These are phyloP conservation scores for Lachnellula occidentalis DNA, from an alignment of 2,329 filamentous ascomycete genomes.

Conservation along the genomic window DNA sequence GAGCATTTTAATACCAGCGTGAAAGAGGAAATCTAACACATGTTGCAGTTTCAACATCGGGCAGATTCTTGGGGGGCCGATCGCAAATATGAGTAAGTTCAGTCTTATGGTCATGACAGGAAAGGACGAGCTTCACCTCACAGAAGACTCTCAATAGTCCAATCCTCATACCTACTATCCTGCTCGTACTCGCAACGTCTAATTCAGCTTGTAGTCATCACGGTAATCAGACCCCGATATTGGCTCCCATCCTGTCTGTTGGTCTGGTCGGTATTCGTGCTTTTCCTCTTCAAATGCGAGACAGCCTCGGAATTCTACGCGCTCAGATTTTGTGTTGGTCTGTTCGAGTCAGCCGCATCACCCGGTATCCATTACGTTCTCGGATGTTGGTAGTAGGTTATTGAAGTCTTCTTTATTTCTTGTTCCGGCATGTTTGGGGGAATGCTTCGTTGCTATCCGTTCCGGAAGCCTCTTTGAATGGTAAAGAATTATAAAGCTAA, in stretches of 20 bases:
- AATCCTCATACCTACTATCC: no score
- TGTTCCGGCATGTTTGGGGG: no score
- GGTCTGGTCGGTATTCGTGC: conserved; percentile 21
- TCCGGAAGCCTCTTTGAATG: no score
- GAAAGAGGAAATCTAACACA: no score
- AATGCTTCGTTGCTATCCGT: no score
- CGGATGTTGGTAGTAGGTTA: conserved; percentile 36
- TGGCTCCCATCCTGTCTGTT: conserved; percentile 37
- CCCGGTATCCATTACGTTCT: conserved; percentile 36
- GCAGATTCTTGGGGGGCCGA: conserved; percentile 45
- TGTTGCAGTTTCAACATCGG: conserved; percentile 38
- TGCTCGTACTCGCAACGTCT: no score
- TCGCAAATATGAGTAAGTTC: conserved; percentile 34
- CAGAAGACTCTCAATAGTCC: no score
- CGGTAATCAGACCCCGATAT: conserved; percentile 35
- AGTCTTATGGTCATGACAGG: no score
- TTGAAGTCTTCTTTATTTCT: no score
- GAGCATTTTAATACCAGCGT: no score
- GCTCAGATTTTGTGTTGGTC: conserved; percentile 18
- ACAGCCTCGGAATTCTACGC: conserved; percentile 31
- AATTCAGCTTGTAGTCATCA: conserved; percentile 27
- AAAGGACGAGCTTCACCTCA: no score
- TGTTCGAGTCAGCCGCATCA: conserved; percentile 37
- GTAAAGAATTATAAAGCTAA: no score
- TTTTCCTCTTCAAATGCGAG: conserved; percentile 32